phyloP scores from a whole-genome alignment of 768 basidiomycete species.

The Holtermanniella nyarrowii region DNA sequence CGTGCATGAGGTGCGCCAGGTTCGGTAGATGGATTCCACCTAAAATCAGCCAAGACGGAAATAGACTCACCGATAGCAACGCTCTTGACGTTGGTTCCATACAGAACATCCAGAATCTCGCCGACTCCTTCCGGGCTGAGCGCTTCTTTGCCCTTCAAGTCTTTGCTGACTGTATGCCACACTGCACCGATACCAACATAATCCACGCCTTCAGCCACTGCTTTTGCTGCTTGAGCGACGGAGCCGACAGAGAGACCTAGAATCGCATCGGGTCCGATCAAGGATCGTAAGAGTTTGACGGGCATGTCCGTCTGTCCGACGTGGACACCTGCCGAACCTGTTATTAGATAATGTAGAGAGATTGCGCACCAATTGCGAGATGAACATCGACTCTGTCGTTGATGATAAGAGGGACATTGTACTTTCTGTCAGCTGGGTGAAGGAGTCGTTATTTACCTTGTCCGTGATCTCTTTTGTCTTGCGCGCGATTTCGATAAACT shows the following conservation, averaged over 20 bases:
- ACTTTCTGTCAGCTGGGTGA: constrained; percentile 29
- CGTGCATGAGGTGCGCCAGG: constrained; percentile 63
- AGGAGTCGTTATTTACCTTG: constrained; percentile 37
- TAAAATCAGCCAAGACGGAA: constrained; percentile 31
- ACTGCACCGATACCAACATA: constrained; percentile 83
- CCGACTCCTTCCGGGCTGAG: constrained; percentile 68
- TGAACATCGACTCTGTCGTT: constrained; percentile 62
- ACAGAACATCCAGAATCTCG: constrained; percentile 54
- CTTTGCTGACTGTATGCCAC: constrained; percentile 69
- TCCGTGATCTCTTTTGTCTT: constrained; percentile 62
- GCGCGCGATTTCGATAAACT: constrained; percentile 70
- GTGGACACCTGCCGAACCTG: constrained; percentile 59
- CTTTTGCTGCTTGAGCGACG: constrained; percentile 53
- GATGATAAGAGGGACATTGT: constrained; percentile 72
- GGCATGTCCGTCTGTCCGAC: constrained; percentile 83
- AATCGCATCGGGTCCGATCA: constrained; percentile 60
- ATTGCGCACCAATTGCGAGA: constrained; percentile 51
- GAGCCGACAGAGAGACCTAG: constrained; percentile 75
- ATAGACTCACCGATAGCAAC: constrained; percentile 68
- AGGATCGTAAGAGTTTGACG: constrained; percentile 51
- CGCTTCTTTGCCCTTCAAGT: constrained; percentile 50
- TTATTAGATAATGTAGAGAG: constrained; percentile 1
- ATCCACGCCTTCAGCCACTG: constrained; percentile 59
- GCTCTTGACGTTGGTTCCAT: constrained; percentile 55
- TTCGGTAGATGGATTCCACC: constrained; percentile 80